Evolutionary conservation across 441 rosid species (phyloP).

Genomic region (Populus trichocarpa): DNA sequence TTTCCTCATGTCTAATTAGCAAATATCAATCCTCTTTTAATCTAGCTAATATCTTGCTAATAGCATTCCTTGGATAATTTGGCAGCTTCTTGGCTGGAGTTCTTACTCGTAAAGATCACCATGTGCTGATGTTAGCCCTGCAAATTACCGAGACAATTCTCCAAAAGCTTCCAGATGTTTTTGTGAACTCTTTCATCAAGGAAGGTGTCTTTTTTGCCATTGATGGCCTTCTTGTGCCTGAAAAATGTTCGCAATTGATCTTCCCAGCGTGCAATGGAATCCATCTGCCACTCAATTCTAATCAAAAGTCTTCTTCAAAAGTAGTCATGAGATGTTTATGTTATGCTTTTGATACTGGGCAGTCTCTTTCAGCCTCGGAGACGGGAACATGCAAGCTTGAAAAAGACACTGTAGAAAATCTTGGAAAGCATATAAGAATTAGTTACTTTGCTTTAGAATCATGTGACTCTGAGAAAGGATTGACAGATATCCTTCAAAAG

Average conservation of each 20-base stretch:
- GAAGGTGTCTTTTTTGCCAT: slow-evolving; percentile 89
- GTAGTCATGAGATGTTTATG: slow-evolving; percentile 76
- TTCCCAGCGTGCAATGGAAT: slow-evolving; percentile 43
- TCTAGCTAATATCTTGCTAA: too few species aligned
- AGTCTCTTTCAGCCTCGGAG: slow-evolving; percentile 40
- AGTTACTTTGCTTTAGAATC: slow-evolving; percentile 60
- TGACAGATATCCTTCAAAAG: slow-evolving; percentile 80
- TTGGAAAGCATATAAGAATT: slow-evolving; percentile 64
- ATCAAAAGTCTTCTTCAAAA: slow-evolving; percentile 47
- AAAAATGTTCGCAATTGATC: slow-evolving; percentile 46
- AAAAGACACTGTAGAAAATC: slow-evolving; percentile 56
- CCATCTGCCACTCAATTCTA: slow-evolving; percentile 46
- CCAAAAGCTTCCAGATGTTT: slow-evolving; percentile 62
- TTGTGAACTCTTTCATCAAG: slow-evolving; percentile 67
- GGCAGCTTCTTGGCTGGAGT: slow-evolving; percentile 92
- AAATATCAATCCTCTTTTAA: slow-evolving; percentile 7
- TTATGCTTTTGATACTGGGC: slow-evolving; percentile 53
- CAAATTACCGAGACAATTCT: slow-evolving; percentile 69
- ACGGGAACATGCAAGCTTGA: slow-evolving; percentile 60
- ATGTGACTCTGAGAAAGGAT: slow-evolving; percentile 59
- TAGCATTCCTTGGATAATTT: slow-evolving; percentile 16
- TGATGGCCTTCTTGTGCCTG: slow-evolving; percentile 59
- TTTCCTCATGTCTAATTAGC: slow-evolving; percentile 16
- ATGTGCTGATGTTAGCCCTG: slow-evolving; percentile 68
- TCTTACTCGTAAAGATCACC: slow-evolving; percentile 81